Base-by-base conservation (phyloP, 148 eudicot species). In the Vaccinium corymbosum region DNA sequence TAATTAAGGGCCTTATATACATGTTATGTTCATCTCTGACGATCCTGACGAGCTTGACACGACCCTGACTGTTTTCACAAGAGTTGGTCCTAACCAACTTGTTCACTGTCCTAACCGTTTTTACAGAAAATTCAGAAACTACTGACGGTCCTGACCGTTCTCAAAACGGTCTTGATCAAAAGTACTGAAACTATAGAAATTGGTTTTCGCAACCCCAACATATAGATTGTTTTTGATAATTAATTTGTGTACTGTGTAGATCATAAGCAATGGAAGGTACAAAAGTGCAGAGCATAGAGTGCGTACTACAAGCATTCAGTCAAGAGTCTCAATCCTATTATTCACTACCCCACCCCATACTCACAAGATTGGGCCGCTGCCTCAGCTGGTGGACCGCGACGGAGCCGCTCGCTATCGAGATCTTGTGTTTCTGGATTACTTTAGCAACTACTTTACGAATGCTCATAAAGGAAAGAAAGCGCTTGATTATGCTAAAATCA, bases 401-500 rank as follows among this genome's bases (percentile, higher is more conserved):
- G 86, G 84, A 17, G 84, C 74, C 50, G 84, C 84, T 76, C 84
- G 42, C 17, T 87, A 87, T 22, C 61, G 66, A 35, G 79, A 87
- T 7, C 10, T 84, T 4, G 1, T 81, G 2, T 87, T 87, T 49
- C 50, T 22, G n/a, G 88, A 87, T 25, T 87, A 87, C 86, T 84
- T 81, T 80, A 78, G 78, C 72, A 76, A 83, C 53, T 87, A 81
- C 46, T 84, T 81, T 76, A 79, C 66, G 5, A 81, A 87, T 8
- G 73, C 82, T 20, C 88, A 87, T 48, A 86, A 84, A 19, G 88
- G 88, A 53, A 87, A 87, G 84, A 87, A 87, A 70, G 56, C 88
- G 22, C 84, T 87, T 29, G 86, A 87, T 66, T 87, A 84, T 68
- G 86, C 85, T n/a, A 27, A 32, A 20, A 62, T 80, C n/a, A 59